Percentiles rank a stretch among this genome's conserved stretches.
Evolutionary conservation across 139 green algal species (phyloP).

Genomic region (Tetradesmus obliquus): DNA sequence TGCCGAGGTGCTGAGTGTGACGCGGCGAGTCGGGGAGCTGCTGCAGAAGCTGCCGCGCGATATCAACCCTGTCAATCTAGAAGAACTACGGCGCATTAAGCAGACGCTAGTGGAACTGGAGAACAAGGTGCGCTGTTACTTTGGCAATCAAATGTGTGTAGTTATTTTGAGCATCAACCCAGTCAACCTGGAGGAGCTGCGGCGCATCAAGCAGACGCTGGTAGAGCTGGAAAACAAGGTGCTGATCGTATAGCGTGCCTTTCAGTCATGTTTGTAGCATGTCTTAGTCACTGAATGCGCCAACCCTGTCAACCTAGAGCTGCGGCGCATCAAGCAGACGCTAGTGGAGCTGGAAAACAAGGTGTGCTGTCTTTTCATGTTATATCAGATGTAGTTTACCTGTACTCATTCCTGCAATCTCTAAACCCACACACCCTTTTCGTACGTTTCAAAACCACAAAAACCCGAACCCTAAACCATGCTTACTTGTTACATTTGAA

Average conservation of each 20-base stretch:
- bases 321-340: constrained; percentile 88
- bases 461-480: no score
- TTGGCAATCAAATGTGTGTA: no score
- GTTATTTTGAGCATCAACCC: constrained; percentile 72
- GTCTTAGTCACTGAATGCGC: no score
- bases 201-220: constrained; percentile 86
- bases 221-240: constrained; percentile 88
- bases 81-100: constrained; percentile 94
- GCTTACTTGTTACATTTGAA: no score
- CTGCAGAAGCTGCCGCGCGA: constrained; percentile 86
- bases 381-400: no score
- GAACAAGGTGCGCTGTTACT: constrained; percentile 60
- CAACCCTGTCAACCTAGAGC: constrained; percentile 93
- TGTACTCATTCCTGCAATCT: no score
- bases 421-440: no score
- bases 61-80: constrained; percentile 93
- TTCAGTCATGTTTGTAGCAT: no score
- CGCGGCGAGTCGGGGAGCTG: constrained; percentile 71
- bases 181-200: constrained; percentile 93
- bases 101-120: constrained; percentile 91
- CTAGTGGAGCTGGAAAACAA: constrained; percentile 93
- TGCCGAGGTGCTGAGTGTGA: constrained; percentile 80
- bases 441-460: no score
- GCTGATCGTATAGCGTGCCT: not conserved
- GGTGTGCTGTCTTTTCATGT: constrained; percentile 9